Percentiles rank a stretch among this genome's conserved stretches.
These are phyloP conservation scores for Pogostemon cablin DNA, from an alignment of 257 asterid genomes.

Conservation along the genomic window DNA sequence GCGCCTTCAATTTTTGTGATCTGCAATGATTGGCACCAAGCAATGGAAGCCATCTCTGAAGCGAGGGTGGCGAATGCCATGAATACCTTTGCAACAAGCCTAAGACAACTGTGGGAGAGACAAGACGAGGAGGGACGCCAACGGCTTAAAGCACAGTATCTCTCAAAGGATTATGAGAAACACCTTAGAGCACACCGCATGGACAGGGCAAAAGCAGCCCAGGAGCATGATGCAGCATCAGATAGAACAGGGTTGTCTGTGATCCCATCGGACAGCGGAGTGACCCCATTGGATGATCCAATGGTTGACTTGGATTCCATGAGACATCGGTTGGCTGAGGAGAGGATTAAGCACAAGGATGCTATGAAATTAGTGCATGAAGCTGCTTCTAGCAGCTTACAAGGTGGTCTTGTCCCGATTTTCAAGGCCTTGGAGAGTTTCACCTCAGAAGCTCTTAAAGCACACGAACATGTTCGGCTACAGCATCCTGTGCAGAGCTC, in stretches of 20 bases:
- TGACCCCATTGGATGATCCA: conserved; percentile 64
- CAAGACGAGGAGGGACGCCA: conserved; percentile 90
- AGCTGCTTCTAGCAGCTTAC: conserved; percentile 86
- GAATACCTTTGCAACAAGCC: conserved; percentile 69
- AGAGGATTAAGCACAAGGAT: conserved; percentile 80
- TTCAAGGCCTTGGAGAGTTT: conserved; percentile 90
- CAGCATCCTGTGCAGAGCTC: conserved; percentile 38
- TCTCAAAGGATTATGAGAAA: conserved; percentile 62
- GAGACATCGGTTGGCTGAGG: conserved; percentile 64
- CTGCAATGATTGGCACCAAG: conserved; percentile 90
- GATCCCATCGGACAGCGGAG: conserved; percentile 61
- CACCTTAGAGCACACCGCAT: conserved; percentile 43
- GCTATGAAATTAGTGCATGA: conserved; percentile 78
- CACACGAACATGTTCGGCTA: conserved; percentile 79
- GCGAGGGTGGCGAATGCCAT: conserved; percentile 73
- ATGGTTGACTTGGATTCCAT: conserved; percentile 85
- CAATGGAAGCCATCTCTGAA: conserved; percentile 78
- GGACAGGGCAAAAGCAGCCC: conserved; percentile 39
- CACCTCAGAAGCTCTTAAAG: conserved; percentile 69
- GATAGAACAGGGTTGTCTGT: conserved; percentile 50
- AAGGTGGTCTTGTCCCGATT: conserved; percentile 87
- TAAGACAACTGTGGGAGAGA: conserved; percentile 76
- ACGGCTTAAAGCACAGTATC: conserved; percentile 72
- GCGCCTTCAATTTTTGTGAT: conserved; percentile 88
- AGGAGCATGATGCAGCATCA: conserved; percentile 39